Evolutionary conservation across 305 asterid species (phyloP), one percentile per base, ranked within the genome.

Genomic region (Plantago coronopus): DNA sequence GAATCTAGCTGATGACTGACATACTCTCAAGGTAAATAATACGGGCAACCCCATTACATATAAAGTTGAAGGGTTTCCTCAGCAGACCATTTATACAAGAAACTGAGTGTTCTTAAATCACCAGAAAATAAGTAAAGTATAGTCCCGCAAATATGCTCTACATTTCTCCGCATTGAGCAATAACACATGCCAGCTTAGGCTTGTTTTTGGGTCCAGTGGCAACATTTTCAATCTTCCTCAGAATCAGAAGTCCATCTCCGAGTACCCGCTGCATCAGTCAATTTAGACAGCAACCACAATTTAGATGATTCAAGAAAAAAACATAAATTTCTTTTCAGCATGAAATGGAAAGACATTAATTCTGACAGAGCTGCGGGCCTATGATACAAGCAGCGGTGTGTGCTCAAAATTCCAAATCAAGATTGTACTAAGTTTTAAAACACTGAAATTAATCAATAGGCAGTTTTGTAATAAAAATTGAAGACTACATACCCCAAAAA

Each of bases 161-260:
- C 98, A 91, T 91, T 76, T 91, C 98, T 59, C 98, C 98, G 49
- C 98, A 86, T 73, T 91, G 95, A 31, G 98, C 91, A 69, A 91
- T 83, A 43, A 81, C 80, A 22, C 89, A 84, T 45, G 97, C 81
- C 71, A 91, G 72, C 65, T 88, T 88, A 48, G 98, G 98, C 46
- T 87, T 81, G 67, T 76, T 84, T 76, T 91, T 88, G 42, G 96
- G 83, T 71, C 98, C 98, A 3, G 83, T 71, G 14, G 96, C 95
- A 68, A 91, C 96, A 63, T 91, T 91, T 83, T 91, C 98, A 18
- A 91, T 91, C 85, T 91, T 91, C 78, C 98, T 84, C 42, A 74
- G 74, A 22, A 80, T 83, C 84, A 91, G 65, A 48, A 91, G 90
- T 42, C 98, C 96, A 51, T 91, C 98, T 67, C 98, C 96, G 40